A percentile compares a stretch with the other conserved stretches of the same genome.
phyloP scores from a whole-genome alignment of 441 rosid species.

The Flueggea neowawraea region DNA sequence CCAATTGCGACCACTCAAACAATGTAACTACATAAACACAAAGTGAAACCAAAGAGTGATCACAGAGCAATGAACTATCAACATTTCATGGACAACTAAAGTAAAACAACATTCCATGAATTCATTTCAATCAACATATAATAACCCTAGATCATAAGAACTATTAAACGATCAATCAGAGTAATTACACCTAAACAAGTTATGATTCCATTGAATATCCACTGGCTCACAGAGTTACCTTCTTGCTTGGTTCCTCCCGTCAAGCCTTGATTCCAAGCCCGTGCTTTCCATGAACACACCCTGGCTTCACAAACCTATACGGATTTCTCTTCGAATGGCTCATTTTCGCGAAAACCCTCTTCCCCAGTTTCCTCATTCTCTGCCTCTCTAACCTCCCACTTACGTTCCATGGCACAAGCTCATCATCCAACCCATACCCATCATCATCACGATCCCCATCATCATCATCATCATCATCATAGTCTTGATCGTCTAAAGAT shows the following conservation, averaged over 20 bases:
- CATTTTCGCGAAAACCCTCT: slow-evolving; percentile 56
- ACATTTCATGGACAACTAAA: background rate
- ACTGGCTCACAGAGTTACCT: background rate
- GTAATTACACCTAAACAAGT: background rate
- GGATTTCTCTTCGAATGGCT: slow-evolving; percentile 45
- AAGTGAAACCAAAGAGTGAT: no score
- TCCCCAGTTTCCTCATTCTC: slow-evolving; percentile 76
- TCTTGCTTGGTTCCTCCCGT: slow-evolving; percentile 7
- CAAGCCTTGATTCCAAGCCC: slow-evolving; percentile 57
- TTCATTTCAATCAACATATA: slow-evolving; percentile 8
- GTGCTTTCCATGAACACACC: slow-evolving; percentile 63
- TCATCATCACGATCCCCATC: slow-evolving; percentile 20
- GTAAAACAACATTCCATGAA: background rate
- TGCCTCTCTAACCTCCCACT: slow-evolving; percentile 59
- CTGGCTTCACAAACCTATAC: slow-evolving; percentile 43
- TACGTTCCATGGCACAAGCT: slow-evolving; percentile 53
- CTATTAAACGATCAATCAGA: background rate
- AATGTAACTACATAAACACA: no score
- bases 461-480: slow-evolving; percentile 13
- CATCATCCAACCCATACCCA: slow-evolving; percentile 73
- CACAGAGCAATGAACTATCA: no score
- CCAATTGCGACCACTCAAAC: no score
- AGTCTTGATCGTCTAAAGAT: slow-evolving; percentile 1
- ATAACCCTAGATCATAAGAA: background rate
- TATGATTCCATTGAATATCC: background rate